These are phyloP conservation scores for Crithidia sp. DNA, from an alignment of 208 protist species.

Conservation along the genomic window DNA sequence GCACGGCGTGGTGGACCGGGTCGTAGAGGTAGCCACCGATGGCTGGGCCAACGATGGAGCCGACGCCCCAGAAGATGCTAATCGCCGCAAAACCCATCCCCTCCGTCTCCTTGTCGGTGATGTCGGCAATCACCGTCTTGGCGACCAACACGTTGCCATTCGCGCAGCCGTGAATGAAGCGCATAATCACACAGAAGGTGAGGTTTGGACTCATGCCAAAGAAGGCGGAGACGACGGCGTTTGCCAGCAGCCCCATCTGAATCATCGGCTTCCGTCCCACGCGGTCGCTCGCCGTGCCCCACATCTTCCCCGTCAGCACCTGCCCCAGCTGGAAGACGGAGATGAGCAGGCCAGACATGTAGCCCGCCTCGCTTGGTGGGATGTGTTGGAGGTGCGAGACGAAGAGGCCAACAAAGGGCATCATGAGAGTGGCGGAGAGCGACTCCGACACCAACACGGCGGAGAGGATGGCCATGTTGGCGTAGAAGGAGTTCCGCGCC, in stretches of 20 bases:
- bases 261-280: slow-evolving; percentile 56
- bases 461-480: slow-evolving; percentile 35
- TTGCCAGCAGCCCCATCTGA: slow-evolving; percentile 51
- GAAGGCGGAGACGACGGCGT: slow-evolving; percentile 54
- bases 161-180: slow-evolving; percentile 76
- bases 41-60: slow-evolving; percentile 63
- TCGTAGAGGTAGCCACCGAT: slow-evolving; percentile 74
- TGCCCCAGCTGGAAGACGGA: slow-evolving; percentile 57
- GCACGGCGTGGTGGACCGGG: slow-evolving; percentile 41
- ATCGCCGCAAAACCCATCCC: slow-evolving; percentile 95
- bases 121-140: slow-evolving; percentile 80
- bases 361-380: slow-evolving; percentile 49
- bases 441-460: slow-evolving; percentile 60
- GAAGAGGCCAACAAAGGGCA: slow-evolving; percentile 58
- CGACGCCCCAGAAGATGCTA: slow-evolving; percentile 87
- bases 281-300: slow-evolving; percentile 55
- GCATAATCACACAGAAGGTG: slow-evolving; percentile 50
- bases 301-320: slow-evolving; percentile 52
- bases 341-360: slow-evolving; percentile 54
- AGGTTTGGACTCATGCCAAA: slow-evolving; percentile 72
- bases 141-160: slow-evolving; percentile 82
- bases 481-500: slow-evolving; percentile 23
- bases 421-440: slow-evolving; percentile 54
- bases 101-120: slow-evolving; percentile 75
- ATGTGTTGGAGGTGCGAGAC: slow-evolving; percentile 51